Conservation (phyloP, 148 eudicot species). For the Amaranthus cruentus region DNA sequence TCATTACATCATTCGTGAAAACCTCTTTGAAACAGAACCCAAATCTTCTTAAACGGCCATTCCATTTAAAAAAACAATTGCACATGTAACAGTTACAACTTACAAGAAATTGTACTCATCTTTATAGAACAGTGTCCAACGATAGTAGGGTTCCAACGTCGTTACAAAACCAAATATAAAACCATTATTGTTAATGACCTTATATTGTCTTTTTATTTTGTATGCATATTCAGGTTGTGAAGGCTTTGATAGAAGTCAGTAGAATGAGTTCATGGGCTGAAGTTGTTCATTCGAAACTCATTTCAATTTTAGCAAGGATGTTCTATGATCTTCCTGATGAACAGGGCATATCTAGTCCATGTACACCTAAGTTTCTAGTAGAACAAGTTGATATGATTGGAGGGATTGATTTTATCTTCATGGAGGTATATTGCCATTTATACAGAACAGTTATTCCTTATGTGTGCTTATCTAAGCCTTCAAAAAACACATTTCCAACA, state of each 20-base stretch:
- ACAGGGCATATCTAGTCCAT: constrained; percentile 28
- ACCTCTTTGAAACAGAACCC: too few relatives aligned
- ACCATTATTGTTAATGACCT: not conserved
- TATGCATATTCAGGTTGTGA: constrained; percentile 57
- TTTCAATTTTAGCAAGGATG: constrained; percentile 89
- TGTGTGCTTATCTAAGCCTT: not conserved
- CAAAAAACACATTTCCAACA: not conserved
- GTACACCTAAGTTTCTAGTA: constrained; percentile 48
- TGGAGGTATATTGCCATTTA: constrained; percentile 57
- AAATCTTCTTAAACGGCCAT: too few relatives aligned
- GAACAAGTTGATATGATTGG: constrained; percentile 88
- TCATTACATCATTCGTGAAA: too few relatives aligned
- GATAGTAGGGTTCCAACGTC: too few relatives aligned
- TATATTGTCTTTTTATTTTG: not conserved
- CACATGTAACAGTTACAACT: too few relatives aligned
- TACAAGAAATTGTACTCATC: too few relatives aligned
- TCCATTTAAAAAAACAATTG: too few relatives aligned
- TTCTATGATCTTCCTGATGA: constrained; percentile 73
- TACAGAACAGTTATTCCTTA: not conserved
- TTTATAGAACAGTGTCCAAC: too few relatives aligned
- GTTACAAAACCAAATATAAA: too few relatives aligned
- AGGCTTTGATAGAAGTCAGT: constrained; percentile 73
- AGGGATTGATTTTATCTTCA: constrained; percentile 84
- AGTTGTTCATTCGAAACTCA: constrained; percentile 81
- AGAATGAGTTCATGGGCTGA: constrained; percentile 90